Base-by-base conservation (phyloP, 129 eudicot species). In the Solidago caesia region DNA sequence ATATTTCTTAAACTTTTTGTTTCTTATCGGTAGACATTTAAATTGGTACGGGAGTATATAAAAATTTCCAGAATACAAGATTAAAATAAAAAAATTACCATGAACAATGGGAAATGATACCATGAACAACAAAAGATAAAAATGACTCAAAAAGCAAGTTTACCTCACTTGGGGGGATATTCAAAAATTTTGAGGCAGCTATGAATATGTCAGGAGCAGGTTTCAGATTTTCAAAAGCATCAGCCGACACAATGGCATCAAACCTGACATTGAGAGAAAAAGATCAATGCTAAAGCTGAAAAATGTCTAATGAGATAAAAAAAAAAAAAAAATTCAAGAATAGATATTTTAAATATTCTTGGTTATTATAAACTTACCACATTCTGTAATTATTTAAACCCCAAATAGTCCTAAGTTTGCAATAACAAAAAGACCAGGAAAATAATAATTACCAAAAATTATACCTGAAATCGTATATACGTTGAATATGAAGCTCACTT, bases 151-250 rank as follows among this genome's bases (percentile, higher is more conserved):
- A 60, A 71, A 12, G 14, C 15, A 70, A 69, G 63, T 74, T 68
- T 82, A 91, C 97, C 99, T 94, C 99, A 75, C 89, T 81, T 75
- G 89, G 58, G 10, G 97, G 96, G 67, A 87, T 96, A 72, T 87
- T 80, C 84, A 94, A 67, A 73, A 81, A 81, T 62, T 87, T 87
- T 44, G 97, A 91, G 79, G 99, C 99, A 79, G 96, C 87, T 79
- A 94, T 75, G 82, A 94, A 94, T 52, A 94, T 91, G 75, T 94
- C 99, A 60, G 99, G 97, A 80, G 99, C 97, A 87, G 99, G 99
- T 84, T 94, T 94, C 77, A 94, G 77, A 75, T 94, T 94, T 80
- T 94, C 93, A 85, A 94, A 94, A 51, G 96, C 97, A 82, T 94
- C 99, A 61, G 99, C 99, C 64, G 99, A 94, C 59, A 94, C 97